A percentile compares a stretch with the other conserved stretches of the same genome.
Conservation (phyloP, 768 basidiomycete species). For the Termitomyces sp. region DNA sequence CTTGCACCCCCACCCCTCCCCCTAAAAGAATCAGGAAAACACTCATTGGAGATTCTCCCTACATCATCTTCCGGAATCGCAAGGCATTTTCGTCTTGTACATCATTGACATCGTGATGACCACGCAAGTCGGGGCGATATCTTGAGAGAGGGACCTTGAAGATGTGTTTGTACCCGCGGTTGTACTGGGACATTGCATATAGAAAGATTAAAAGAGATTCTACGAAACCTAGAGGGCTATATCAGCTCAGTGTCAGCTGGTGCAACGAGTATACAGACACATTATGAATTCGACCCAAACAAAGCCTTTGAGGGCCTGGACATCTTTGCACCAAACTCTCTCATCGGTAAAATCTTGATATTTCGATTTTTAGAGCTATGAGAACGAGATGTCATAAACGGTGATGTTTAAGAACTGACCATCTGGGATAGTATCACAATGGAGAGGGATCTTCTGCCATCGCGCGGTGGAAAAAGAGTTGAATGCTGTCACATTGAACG, state of each 20-base stretch:
- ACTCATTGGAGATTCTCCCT: background rate
- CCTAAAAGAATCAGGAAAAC: background rate
- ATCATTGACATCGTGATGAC: background rate
- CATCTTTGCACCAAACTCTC: conserved; percentile 47
- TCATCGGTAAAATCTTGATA: conserved; percentile 38
- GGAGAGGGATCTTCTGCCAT: conserved; percentile 43
- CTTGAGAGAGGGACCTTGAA: conserved; percentile 47
- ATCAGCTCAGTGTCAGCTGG: background rate
- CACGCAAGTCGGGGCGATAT: conserved; percentile 27
- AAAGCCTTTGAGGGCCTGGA: conserved; percentile 51
- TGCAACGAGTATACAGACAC: conserved; percentile 29
- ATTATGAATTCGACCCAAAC: conserved; percentile 56
- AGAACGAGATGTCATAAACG: background rate
- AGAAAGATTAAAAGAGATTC: conserved; percentile 36
- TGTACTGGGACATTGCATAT: conserved; percentile 39
- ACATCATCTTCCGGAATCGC: conserved; percentile 28
- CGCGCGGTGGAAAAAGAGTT: conserved; percentile 58
- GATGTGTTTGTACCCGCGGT: conserved; percentile 44
- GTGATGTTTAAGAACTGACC: conserved; percentile 20
- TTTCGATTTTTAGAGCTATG: conserved; percentile 18
- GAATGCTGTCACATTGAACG: conserved; percentile 31
- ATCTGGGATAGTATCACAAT: conserved; percentile 43
- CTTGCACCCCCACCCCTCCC: background rate
- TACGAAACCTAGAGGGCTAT: conserved; percentile 31
- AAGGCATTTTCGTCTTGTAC: conserved; percentile 30